Evolutionary conservation across 345 rosid genomes (phyloP), one percentile per base, ranked within the genome.

Genomic region (Gossypium rotundifolium): DNA sequence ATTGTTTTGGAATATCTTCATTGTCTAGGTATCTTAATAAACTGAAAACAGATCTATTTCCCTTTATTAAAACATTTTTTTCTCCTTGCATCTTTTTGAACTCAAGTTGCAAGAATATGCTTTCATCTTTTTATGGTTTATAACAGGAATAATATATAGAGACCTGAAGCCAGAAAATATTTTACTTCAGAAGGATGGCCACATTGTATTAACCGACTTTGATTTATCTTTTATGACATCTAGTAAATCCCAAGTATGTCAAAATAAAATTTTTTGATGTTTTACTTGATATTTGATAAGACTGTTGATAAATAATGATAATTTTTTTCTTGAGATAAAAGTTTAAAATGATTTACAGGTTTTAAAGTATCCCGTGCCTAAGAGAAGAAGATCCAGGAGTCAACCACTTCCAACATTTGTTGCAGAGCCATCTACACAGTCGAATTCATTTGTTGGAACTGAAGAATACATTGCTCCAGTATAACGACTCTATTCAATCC

Each of bases 381-480:
- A 74, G 9, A 79, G 88, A 86, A 88, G 95, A 80, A 84, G 84
- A 79, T 90, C 99, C 54, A 86, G 90, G 80, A 93, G 82, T 81
- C 94, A 78, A 60, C 91, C 85, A 7, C 83, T 84, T 10, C 94
- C 98, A 14, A 86, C 84, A 40, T 91, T 95, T 83, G 87, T 91
- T 73, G 99, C 99, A 75, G 98, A 93, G 76, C 99, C 98, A 65
- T 54, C 16, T n/a, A 7, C 90, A 23, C 87, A 79, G 76, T 93
- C 98, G 40, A 95, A 93, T 85, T 95, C 99, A 13, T 95, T 93
- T 74, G 97, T 95, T 51, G 99, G 99, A 75, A 95, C 97, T 27
- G 97, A 92, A 85, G 98, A 95, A 82, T 95, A 95, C 79, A 95
- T 93, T 78, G 96, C 99, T 44, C 99, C 99, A 17, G 99, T 95